Conservation (phyloP, 495 filamentous ascomycete genomes). For the Penicillium salamii region DNA sequence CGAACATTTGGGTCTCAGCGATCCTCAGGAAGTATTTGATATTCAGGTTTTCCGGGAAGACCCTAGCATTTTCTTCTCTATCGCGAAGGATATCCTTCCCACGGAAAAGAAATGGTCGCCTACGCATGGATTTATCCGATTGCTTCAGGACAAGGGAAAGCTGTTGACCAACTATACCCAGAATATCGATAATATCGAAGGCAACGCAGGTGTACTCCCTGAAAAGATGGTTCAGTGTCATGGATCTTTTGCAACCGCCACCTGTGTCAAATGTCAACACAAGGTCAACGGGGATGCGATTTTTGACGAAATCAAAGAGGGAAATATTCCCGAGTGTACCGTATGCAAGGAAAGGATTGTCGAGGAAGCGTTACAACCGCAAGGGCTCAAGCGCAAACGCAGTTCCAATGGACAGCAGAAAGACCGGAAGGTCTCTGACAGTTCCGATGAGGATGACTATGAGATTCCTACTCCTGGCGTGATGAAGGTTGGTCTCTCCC, state of each 20-base stretch:
- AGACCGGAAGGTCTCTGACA: conserved; percentile 53
- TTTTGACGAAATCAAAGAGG: conserved; percentile 73
- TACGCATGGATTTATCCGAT: conserved; percentile 91
- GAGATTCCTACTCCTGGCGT: conserved; percentile 74
- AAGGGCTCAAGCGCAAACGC: conserved; percentile 73
- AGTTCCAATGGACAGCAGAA: conserved; percentile 57
- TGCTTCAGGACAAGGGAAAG: conserved; percentile 87
- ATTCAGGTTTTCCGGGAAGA: conserved; percentile 82
- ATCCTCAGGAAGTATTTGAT: conserved; percentile 95
- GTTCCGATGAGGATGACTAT: conserved; percentile 69
- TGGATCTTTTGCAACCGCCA: conserved; percentile 89
- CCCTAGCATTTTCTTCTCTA: conserved; percentile 85
- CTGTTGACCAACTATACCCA: conserved; percentile 96
- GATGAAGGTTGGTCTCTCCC: conserved; percentile 76
- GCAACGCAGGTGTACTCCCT: conserved; percentile 73
- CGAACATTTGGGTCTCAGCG: conserved; percentile 67
- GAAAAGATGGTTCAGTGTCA: conserved; percentile 96
- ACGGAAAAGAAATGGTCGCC: conserved; percentile 72
- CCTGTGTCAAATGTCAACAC: conserved; percentile 78
- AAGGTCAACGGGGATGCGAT: conserved; percentile 74
- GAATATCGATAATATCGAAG: conserved; percentile 97
- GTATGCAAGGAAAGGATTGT: conserved; percentile 39
- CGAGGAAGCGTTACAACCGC: conserved; percentile 38
- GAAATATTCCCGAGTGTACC: conserved; percentile 59
- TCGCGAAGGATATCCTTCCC: conserved; percentile 89